A percentile compares a stretch with the other conserved stretches of the same genome.
These are phyloP conservation scores for Diaporthe australafricana DNA, from an alignment of 2,329 filamentous ascomycete genomes.

Conservation along the genomic window DNA sequence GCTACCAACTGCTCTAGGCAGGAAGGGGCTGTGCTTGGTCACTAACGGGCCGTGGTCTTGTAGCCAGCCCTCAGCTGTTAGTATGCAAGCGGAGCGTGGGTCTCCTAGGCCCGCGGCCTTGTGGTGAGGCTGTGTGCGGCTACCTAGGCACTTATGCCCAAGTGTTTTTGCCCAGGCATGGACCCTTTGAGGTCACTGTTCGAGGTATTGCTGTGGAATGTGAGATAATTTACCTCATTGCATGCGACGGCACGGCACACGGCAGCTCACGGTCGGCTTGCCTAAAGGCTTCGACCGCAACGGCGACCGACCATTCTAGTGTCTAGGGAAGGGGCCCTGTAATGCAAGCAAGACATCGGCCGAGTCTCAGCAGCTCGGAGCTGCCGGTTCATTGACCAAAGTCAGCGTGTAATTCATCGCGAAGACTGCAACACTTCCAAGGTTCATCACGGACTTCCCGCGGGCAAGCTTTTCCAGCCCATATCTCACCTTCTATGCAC, in stretches of 20 bases:
- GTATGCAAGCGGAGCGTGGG: background rate
- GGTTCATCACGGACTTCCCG: background rate
- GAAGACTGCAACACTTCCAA: background rate
- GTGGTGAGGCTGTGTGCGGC: slow-evolving; percentile 1
- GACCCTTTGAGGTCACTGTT: background rate
- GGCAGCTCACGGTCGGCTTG: background rate
- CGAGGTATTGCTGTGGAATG: background rate
- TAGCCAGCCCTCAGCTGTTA: background rate
- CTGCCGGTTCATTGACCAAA: slow-evolving; percentile 3
- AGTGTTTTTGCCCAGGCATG: background rate
- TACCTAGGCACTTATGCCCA: background rate
- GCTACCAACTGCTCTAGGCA: background rate
- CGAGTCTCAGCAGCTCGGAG: slow-evolving; percentile 26
- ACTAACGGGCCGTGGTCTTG: background rate
- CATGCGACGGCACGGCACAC: background rate
- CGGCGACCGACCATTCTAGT: background rate
- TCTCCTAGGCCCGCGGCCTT: background rate
- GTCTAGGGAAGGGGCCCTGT: background rate
- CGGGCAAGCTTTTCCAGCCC: background rate
- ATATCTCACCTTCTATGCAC: background rate
- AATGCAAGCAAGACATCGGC: slow-evolving; percentile 1
- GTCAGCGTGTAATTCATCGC: slow-evolving; percentile 10
- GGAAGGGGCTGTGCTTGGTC: background rate
- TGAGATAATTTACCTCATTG: background rate
- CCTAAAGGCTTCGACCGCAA: background rate